phyloP scores from a whole-genome alignment of 2,329 filamentous ascomycete species.

The Talaromyces sp. region DNA sequence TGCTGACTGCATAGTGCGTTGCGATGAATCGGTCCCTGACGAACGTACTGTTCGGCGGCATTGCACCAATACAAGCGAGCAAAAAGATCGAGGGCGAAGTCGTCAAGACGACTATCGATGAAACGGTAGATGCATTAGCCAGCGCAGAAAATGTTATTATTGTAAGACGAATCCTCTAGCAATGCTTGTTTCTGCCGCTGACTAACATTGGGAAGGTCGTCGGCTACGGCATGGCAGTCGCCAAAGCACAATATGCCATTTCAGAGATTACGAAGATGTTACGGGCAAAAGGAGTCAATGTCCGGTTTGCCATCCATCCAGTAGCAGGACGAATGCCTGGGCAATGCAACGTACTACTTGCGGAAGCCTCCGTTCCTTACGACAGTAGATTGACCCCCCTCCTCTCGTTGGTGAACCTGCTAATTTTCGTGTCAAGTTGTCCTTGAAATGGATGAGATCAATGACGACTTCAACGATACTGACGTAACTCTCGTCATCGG shows the following conservation, averaged over 20 bases:
- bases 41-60: slow-evolving; percentile 84
- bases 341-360: slow-evolving; percentile 85
- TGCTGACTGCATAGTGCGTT: slow-evolving; percentile 54
- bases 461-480: slow-evolving; percentile 82
- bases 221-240: slow-evolving; percentile 91
- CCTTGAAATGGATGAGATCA: slow-evolving; percentile 94
- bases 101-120: slow-evolving; percentile 73
- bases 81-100: slow-evolving; percentile 77
- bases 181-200: background rate
- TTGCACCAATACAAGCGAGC: slow-evolving; percentile 60
- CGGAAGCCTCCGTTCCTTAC: slow-evolving; percentile 82
- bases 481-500: slow-evolving; percentile 86
- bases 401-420: background rate
- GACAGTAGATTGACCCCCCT: slow-evolving; percentile 55
- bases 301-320: slow-evolving; percentile 85
- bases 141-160: slow-evolving; percentile 84
- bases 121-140: slow-evolving; percentile 70
- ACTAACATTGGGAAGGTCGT: slow-evolving; percentile 50
- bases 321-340: slow-evolving; percentile 90
- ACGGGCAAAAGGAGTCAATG: slow-evolving; percentile 70
- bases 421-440: slow-evolving; percentile 52
- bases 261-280: slow-evolving; percentile 73
- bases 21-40: slow-evolving; percentile 90
- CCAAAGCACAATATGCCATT: slow-evolving; percentile 88
- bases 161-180: slow-evolving; percentile 33